These are phyloP conservation scores for Kuraishia piskuri DNA, from an alignment of 805 yeast species.

Conservation along the genomic window DNA sequence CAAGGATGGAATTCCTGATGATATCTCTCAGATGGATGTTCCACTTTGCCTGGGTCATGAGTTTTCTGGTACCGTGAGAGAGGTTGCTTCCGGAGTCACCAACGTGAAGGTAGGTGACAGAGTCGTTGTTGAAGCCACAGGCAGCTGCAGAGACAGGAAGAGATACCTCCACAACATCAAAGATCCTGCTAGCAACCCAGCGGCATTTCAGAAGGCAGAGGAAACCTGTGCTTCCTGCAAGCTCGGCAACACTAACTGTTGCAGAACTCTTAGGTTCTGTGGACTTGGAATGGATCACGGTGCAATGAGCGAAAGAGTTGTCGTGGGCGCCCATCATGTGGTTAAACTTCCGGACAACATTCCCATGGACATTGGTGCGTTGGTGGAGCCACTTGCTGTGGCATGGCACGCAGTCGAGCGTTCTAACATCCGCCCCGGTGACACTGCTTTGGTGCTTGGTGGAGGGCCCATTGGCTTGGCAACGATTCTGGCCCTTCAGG, in stretches of 20 bases:
- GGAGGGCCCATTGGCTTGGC: slow-evolving; percentile 61
- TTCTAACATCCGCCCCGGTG: slow-evolving; percentile 20
- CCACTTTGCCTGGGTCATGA: slow-evolving; percentile 45
- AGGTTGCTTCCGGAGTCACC: slow-evolving; percentile 24
- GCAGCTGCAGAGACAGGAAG: slow-evolving; percentile 5
- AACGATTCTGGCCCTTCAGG: slow-evolving; percentile 43
- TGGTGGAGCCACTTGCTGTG: slow-evolving; percentile 44
- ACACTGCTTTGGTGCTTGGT: slow-evolving; percentile 45
- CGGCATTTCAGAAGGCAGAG: not conserved
- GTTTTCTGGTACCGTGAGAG: slow-evolving; percentile 33
- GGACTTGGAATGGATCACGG: slow-evolving; percentile 47
- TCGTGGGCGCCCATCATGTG: slow-evolving; percentile 27
- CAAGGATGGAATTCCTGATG: not conserved
- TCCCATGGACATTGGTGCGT: slow-evolving; percentile 76
- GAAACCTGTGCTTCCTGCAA: slow-evolving; percentile 32
- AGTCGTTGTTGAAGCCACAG: slow-evolving; percentile 27
- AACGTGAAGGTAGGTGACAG: slow-evolving; percentile 35
- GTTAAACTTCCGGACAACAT: slow-evolving; percentile 73
- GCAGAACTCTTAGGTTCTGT: slow-evolving; percentile 31
- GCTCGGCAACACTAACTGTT: slow-evolving; percentile 35
- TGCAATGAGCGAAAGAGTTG: slow-evolving; percentile 14
- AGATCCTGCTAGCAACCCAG: not conserved
- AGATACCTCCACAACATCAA: not conserved
- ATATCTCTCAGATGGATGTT: slow-evolving; percentile 26
- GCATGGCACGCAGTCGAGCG: slow-evolving; percentile 3